These are phyloP conservation scores for Plasmodium falciparum DNA, from an alignment of 169 alveolate species.

Conservation along the genomic window DNA sequence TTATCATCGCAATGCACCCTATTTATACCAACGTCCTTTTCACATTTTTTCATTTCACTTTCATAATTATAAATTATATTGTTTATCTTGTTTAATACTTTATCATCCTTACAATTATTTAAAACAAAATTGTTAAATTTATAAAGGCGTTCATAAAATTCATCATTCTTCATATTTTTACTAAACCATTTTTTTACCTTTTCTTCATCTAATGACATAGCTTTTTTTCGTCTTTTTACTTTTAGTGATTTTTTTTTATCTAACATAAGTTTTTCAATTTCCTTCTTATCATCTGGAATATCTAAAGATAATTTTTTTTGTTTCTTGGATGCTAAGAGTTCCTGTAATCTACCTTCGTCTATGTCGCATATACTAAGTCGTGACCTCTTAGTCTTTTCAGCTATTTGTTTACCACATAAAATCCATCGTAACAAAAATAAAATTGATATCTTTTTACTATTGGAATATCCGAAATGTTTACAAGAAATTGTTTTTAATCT, in stretches of 20 bases:
- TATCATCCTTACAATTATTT: constrained; percentile 39
- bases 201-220: constrained; percentile 26
- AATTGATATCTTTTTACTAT: constrained; percentile 78
- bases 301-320: constrained; percentile 12
- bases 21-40: background rate
- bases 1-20: background rate
- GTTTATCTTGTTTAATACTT: constrained; percentile 28
- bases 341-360: constrained; percentile 45
- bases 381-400: constrained; percentile 81
- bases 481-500: constrained; percentile 82
- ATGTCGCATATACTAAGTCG: constrained; percentile 64
- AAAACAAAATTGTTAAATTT: constrained; percentile 36
- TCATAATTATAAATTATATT: constrained; percentile 30
- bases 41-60: constrained; percentile 3
- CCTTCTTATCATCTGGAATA: background rate
- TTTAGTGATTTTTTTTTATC: no score
- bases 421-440: constrained; percentile 81
- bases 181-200: background rate
- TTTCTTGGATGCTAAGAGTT: constrained; percentile 17
- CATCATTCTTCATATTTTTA: constrained; percentile 33
- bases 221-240: background rate
- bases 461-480: constrained; percentile 76
- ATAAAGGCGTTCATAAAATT: constrained; percentile 19
- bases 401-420: constrained; percentile 77
- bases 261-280: background rate